Evolutionary conservation across 768 basidiomycete species (phyloP), one percentile per base, ranked within the genome.

Genomic region (Boletus coccyginus): DNA sequence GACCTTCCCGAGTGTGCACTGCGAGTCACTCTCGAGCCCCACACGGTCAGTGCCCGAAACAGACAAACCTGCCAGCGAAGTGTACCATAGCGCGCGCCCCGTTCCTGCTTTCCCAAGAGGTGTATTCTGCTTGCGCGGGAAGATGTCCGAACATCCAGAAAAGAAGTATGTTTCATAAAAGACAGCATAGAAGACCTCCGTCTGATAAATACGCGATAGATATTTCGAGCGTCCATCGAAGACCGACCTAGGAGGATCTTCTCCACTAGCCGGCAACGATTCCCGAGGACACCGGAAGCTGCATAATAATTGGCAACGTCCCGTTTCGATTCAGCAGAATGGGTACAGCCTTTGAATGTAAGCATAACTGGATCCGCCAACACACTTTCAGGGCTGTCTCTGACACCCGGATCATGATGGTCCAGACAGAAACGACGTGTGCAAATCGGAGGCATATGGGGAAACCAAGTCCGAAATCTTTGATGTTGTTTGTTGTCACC

Each of bases 211-310:
- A 16, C 21, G 42, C 48, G 46, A 55, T 57, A 46, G 53, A 53
- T 56, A 45, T 53, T 59, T 53, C 32, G 56, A 56, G 31, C 56
- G 58, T 49, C 45, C 53, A 51, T 59, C 51, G 66, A 68, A 68
- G 65, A 46, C 31, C 39, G 3, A 31, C 10, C 46, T 40, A 47
- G 55, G 55, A 55, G 62, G 62, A 66, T 66, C 66, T 62, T 56
- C 59, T 64, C 45, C 17, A 38, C 45, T 38, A 49, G 8, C 49
- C 39, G 40, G 55, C n/a, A 46, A 50, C 52, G 38, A 52, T 46
- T 17, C 54, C 62, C 66, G 65, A 62, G 59, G 63, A 62, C 57
- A 35, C 49, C 65, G 55, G 39, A 67, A 48, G 17, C 24, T 50
- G 53, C 10, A 54, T 49, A 39, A 38, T 21, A 27, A 45, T 31